These are phyloP conservation scores for Diaporthe caulivora DNA, from an alignment of 2,329 filamentous ascomycete species.

Conservation along the genomic window DNA sequence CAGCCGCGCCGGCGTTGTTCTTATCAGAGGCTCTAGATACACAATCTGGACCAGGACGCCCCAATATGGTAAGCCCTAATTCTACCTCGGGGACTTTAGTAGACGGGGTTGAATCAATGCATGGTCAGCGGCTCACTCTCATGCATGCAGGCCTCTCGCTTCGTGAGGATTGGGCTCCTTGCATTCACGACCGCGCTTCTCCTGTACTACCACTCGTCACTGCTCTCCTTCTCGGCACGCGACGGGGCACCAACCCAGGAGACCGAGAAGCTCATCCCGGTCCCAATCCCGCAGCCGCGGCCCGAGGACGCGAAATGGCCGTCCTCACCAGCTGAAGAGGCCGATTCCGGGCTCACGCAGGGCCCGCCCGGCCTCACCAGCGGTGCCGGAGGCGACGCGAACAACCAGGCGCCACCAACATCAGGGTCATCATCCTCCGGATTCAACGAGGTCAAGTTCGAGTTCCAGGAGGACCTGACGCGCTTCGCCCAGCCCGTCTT, in stretches of 20 bases:
- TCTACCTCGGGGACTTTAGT: background rate
- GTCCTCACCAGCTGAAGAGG: constrained; percentile 4
- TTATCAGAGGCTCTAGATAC: background rate
- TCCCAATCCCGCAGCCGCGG: constrained; percentile 7
- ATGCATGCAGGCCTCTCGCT: constrained; percentile 29
- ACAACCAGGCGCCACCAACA: background rate
- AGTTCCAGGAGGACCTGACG: constrained; percentile 37
- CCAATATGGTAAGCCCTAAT: constrained; percentile 21
- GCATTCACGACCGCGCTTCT: constrained; percentile 36
- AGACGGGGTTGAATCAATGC: background rate
- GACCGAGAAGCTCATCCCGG: constrained; percentile 18
- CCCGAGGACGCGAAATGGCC: constrained; percentile 18
- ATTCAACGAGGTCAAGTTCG: constrained; percentile 38
- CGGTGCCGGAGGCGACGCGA: background rate
- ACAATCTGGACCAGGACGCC: constrained; percentile 2
- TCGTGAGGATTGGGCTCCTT: constrained; percentile 34
- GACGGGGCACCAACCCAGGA: background rate
- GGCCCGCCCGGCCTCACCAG: background rate
- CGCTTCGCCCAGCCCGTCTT: constrained; percentile 31
- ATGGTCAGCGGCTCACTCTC: constrained; percentile 11
- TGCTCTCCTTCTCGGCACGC: constrained; percentile 26
- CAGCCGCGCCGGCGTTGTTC: background rate
- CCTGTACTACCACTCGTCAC: constrained; percentile 34
- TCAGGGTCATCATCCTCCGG: background rate
- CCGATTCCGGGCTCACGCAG: background rate